Base-by-base conservation (phyloP, 495 filamentous ascomycete genomes). In the Neurospora sublineolata region DNA sequence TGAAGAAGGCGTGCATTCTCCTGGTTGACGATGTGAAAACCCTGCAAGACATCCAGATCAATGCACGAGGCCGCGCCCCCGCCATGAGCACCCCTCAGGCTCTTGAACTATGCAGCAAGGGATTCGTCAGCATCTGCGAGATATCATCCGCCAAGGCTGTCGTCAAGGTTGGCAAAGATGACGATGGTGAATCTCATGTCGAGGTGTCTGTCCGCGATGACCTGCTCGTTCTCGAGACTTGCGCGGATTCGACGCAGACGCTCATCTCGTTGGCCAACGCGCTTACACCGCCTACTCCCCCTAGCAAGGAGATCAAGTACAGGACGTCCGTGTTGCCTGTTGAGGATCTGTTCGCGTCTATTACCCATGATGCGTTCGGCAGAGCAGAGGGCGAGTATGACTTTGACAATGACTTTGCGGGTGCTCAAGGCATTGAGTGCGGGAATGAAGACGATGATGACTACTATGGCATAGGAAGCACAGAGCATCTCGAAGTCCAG, bases 161-260 rank as follows among this genome's bases (percentile, higher is more conserved):
- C 10, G 84, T 94, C 8, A 86, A 88, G 33, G 80, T 85, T 11
- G 75, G 79, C 30, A 81, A 79, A 41, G 82, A 81, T 46, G 82
- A 83, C 0, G 84, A 87, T 37, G 87, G 84, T 0, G 83, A 86
- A 12, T 89, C 89, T 71, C 88, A 88, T 41, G 79, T 97, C 11
- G 93, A 95, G 75, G 86, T 97, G 3, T 92, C 97, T 72, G 75
- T 97, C 10, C 87, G 86, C 52, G 92, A 96, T 77, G 91, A 95
- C 77, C 84, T 99, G 3, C 84, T 98, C 37, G 89, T 99, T 30
- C 83, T 99, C 18, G 96, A 99, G 78, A 92, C 93, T 4, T 98
- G 96, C 77, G 95, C 96, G 18, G 96, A 99, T 80, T 98, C 96
- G 11, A 98, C 95, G 0, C 93, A 97, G 76, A 98, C 96, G 1